Evolutionary conservation across 2,329 filamentous ascomycete genomes (phyloP).

Genomic region (Colletotrichum sansevieriae): DNA sequence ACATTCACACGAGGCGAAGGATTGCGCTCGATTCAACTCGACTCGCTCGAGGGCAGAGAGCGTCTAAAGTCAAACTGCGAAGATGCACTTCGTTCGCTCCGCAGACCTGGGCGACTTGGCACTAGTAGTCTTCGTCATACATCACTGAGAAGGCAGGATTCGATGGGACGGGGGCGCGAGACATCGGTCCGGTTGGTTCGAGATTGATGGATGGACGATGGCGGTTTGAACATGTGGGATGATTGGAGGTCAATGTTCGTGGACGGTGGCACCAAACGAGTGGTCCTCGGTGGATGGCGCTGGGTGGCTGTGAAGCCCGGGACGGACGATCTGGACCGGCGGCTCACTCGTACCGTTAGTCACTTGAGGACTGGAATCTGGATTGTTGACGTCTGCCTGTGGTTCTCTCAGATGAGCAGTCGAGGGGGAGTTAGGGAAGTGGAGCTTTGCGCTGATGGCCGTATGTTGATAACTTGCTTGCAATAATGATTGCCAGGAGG

Average conservation of each 20-base stretch:
- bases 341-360: too few species aligned
- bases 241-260: slow-evolving; percentile 22
- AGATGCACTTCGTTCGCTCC: neutral
- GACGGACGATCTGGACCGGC: slow-evolving; percentile 17
- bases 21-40: neutral
- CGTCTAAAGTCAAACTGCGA: slow-evolving; percentile 4
- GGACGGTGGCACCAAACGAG: neutral
- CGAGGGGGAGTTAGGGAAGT: slow-evolving; percentile 16
- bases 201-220: slow-evolving; percentile 14
- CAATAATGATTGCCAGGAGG: slow-evolving; percentile 24
- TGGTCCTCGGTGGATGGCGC: slow-evolving; percentile 1
- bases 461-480: slow-evolving; percentile 23
- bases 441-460: slow-evolving; percentile 6
- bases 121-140: slow-evolving; percentile 19
- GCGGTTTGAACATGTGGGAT: slow-evolving; percentile 8
- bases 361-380: neutral
- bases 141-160: neutral
- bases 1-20: neutral
- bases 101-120: neutral
- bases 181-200: slow-evolving; percentile 18
- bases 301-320: slow-evolving; percentile 20
- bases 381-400: neutral
- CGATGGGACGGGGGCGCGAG: neutral
- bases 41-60: neutral
- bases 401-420: slow-evolving; percentile 27